phyloP scores from a whole-genome alignment of 495 filamentous ascomycete species.

The Aspergillus carlsbadensis region DNA sequence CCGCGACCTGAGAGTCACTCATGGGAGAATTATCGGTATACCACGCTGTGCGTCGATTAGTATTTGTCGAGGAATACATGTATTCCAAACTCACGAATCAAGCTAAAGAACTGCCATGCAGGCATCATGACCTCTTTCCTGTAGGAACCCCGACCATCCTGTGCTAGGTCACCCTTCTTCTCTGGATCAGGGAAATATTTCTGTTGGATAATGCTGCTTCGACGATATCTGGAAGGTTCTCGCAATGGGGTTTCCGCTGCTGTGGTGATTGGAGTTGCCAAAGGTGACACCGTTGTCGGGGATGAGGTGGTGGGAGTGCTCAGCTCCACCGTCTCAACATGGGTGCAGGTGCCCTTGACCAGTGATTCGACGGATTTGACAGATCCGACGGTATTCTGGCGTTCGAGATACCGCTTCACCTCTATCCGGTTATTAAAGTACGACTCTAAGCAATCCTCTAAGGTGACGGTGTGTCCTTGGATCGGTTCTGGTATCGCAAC shows the following conservation, averaged over 20 bases:
- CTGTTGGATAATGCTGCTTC: conserved; percentile 63
- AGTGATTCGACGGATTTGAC: conserved; percentile 51
- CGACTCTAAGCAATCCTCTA: conserved; percentile 87
- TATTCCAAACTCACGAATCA: conserved; percentile 62
- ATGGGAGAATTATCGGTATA: conserved; percentile 70
- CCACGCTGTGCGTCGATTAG: conserved; percentile 54
- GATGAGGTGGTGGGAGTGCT: conserved; percentile 41
- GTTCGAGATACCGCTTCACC: conserved; percentile 75
- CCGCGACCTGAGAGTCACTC: conserved; percentile 67
- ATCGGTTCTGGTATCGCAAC: conserved; percentile 67
- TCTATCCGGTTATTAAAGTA: conserved; percentile 97
- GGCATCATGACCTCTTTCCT: conserved; percentile 90
- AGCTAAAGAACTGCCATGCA: conserved; percentile 94
- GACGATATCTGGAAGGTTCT: conserved; percentile 33
- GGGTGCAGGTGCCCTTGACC: conserved; percentile 46
- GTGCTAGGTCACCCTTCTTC: conserved; percentile 18
- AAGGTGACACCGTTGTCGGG: conserved; percentile 34
- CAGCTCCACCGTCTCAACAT: conserved; percentile 63
- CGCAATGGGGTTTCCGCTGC: conserved; percentile 27
- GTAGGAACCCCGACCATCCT: conserved; percentile 46
- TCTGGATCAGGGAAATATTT: conserved; percentile 51
- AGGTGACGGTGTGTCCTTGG: conserved; percentile 63
- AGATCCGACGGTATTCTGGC: conserved; percentile 56
- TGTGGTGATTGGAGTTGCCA: conserved; percentile 33
- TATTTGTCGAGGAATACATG: not conserved